Conservation (phyloP, 768 basidiomycete species). For the Tephrocybe sp. region DNA sequence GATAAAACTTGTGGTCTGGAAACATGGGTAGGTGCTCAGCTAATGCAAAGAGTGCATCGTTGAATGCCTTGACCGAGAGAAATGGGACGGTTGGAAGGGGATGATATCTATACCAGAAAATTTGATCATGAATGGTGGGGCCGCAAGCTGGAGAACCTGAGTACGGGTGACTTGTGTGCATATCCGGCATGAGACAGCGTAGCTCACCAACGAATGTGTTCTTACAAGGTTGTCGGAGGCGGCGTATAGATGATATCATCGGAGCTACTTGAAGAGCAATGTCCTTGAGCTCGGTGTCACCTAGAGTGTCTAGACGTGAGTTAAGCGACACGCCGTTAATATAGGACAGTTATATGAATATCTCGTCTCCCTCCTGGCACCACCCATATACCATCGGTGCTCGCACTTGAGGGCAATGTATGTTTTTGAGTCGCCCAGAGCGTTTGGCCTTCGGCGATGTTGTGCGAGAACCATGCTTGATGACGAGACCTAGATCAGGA, state of each 20-base stretch:
- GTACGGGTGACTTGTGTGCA: background rate
- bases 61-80: background rate
- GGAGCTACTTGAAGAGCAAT: constrained; percentile 2
- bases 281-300: background rate
- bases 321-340: background rate
- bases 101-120: background rate
- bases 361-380: background rate
- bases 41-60: background rate
- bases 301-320: background rate
- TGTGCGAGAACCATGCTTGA: background rate
- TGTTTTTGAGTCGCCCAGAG: background rate
- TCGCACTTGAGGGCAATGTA: background rate
- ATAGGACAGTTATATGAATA: background rate
- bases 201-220: constrained; percentile 1
- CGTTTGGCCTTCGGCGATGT: constrained; percentile 1
- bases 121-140: background rate
- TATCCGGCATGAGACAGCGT: background rate
- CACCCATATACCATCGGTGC: background rate
- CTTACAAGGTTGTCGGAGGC: background rate
- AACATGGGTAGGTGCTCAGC: no score
- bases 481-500: background rate
- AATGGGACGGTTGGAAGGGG: constrained; percentile 1
- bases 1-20: background rate
- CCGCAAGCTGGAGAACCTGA: constrained; percentile 2
- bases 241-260: constrained; percentile 1